These are phyloP conservation scores for Debaryomyces prosopidis DNA, from an alignment of 805 yeast species.

Conservation along the genomic window DNA sequence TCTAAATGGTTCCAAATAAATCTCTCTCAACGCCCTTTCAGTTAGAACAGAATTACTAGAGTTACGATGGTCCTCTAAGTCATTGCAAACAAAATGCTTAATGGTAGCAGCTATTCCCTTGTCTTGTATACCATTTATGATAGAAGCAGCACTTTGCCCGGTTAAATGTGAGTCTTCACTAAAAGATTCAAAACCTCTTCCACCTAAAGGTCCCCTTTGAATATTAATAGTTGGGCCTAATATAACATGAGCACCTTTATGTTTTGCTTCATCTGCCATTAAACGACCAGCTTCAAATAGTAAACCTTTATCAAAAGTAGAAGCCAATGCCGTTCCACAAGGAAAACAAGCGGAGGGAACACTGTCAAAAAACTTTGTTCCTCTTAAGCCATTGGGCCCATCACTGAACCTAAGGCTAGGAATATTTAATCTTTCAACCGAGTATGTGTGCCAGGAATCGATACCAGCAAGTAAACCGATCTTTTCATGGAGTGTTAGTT, in stretches of 20 bases:
- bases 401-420: slow-evolving; percentile 47
- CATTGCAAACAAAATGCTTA: slow-evolving; percentile 34
- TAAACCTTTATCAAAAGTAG: slow-evolving; percentile 30
- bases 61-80: slow-evolving; percentile 32
- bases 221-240: slow-evolving; percentile 35
- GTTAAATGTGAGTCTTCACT: slow-evolving; percentile 34
- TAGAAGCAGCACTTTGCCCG: slow-evolving; percentile 24
- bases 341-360: slow-evolving; percentile 34
- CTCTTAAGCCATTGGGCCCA: slow-evolving; percentile 36
- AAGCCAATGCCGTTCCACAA: slow-evolving; percentile 34
- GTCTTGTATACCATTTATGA: slow-evolving; percentile 30
- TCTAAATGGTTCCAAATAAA: slow-evolving; percentile 34
- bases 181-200: slow-evolving; percentile 34
- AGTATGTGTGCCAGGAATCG: slow-evolving; percentile 53
- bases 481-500: slow-evolving; percentile 28
- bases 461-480: slow-evolving; percentile 29
- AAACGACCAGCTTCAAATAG: slow-evolving; percentile 28
- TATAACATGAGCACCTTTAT: slow-evolving; percentile 29
- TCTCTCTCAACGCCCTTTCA: slow-evolving; percentile 32
- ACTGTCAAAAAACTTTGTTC: slow-evolving; percentile 28
- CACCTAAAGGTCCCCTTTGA: slow-evolving; percentile 35
- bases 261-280: slow-evolving; percentile 33
- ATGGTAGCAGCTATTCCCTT: slow-evolving; percentile 29
- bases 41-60: slow-evolving; percentile 28
- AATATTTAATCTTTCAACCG: slow-evolving; percentile 38